Percentiles rank a stretch among this genome's conserved stretches.
phyloP scores from a whole-genome alignment of 2,329 filamentous ascomycete species.

The Lomentospora prolificans region DNA sequence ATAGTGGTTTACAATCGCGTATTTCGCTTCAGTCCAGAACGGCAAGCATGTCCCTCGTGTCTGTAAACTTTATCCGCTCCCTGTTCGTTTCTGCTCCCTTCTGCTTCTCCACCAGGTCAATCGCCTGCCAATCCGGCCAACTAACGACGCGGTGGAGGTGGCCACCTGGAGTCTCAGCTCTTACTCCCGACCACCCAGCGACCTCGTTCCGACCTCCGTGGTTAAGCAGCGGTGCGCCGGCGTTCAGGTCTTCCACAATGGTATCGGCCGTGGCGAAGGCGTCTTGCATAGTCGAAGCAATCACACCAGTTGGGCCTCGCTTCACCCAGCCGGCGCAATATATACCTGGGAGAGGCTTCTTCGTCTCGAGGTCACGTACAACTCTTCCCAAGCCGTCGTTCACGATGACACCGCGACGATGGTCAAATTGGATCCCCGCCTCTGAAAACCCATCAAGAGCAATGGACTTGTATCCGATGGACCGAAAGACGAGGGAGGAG shows the following conservation, averaged over 20 bases:
- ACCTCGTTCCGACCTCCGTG: constrained; percentile 8
- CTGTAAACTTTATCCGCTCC: constrained; percentile 61
- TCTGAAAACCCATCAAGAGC: constrained; percentile 65
- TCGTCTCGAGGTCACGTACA: constrained; percentile 23
- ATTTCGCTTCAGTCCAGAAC: constrained; percentile 26
- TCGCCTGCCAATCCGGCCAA: constrained; percentile 78
- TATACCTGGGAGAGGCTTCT: constrained; percentile 50
- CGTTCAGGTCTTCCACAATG: constrained; percentile 66
- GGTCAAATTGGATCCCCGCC: constrained; percentile 70
- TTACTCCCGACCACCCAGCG: constrained; percentile 69
- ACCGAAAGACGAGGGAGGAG: constrained; percentile 72
- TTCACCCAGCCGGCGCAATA: constrained; percentile 98
- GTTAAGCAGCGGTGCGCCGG: constrained; percentile 29
- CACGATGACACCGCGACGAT: constrained; percentile 61
- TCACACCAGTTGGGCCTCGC: constrained; percentile 86
- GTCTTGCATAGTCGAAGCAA: constrained; percentile 91
- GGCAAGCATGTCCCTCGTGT: constrained; percentile 46
- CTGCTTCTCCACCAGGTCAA: constrained; percentile 67
- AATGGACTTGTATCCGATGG: constrained; percentile 87
- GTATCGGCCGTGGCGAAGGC: constrained; percentile 83
- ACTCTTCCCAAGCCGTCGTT: constrained; percentile 77
- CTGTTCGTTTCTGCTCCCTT: constrained; percentile 62
- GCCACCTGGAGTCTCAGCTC: constrained; percentile 40
- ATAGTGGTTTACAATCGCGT: background rate
- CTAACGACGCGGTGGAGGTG: constrained; percentile 53